Percentiles rank a stretch among this genome's conserved stretches.
phyloP scores from a whole-genome alignment of 169 alveolate species.

The Theileria luwenshuni region DNA sequence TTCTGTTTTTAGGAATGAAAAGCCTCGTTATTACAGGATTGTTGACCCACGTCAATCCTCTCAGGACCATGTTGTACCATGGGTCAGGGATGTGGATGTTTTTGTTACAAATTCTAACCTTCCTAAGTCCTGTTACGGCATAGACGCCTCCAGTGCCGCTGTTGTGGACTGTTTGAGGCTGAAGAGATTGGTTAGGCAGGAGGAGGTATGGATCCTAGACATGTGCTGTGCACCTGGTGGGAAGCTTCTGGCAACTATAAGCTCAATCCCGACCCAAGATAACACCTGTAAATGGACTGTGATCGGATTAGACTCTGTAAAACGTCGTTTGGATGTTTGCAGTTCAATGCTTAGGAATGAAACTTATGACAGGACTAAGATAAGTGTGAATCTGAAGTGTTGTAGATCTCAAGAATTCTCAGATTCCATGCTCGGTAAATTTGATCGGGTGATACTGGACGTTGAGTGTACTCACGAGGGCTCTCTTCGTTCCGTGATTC shows the following conservation, averaged over 20 bases:
- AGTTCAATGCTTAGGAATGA: slow-evolving; percentile 83
- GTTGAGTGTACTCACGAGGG: slow-evolving; percentile 97
- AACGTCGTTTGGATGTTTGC: slow-evolving; percentile 88
- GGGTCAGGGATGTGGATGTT: slow-evolving; percentile 64
- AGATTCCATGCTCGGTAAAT: slow-evolving; percentile 71
- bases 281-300: slow-evolving; percentile 81
- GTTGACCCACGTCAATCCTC: background rate
- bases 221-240: slow-evolving; percentile 99
- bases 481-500: slow-evolving; percentile 84
- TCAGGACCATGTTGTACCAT: slow-evolving; percentile 20
- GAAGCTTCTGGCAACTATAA: slow-evolving; percentile 90
- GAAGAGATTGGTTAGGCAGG: slow-evolving; percentile 7
- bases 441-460: slow-evolving; percentile 92
- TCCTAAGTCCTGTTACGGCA: slow-evolving; percentile 37
- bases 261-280: slow-evolving; percentile 80
- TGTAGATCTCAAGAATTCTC: slow-evolving; percentile 45
- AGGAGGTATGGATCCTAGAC: slow-evolving; percentile 82
- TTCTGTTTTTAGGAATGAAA: slow-evolving; percentile 9
- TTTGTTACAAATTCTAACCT: slow-evolving; percentile 20
- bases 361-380: slow-evolving; percentile 75
- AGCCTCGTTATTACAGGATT: slow-evolving; percentile 52
- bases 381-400: slow-evolving; percentile 28
- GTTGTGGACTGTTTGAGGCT: slow-evolving; percentile 62
- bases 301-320: slow-evolving; percentile 90
- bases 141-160: slow-evolving; percentile 71